Evolutionary conservation across 306 rosid species (phyloP).

Genomic region (Elaeagnus macrophylla): DNA sequence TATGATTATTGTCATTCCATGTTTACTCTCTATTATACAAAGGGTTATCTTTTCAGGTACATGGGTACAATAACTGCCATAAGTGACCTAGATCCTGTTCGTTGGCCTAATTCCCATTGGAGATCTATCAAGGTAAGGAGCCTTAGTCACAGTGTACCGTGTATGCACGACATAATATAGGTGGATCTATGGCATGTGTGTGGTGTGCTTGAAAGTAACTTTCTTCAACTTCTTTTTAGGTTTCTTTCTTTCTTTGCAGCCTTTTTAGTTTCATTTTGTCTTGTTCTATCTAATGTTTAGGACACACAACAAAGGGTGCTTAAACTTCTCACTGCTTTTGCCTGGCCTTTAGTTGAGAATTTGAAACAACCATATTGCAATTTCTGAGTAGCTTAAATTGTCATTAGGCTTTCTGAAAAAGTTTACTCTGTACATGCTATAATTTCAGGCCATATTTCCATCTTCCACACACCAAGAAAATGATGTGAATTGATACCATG

Average conservation of each 20-base stretch:
- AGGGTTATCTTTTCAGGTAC: conserved; percentile 42
- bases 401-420: too few species aligned
- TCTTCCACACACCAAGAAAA: too few species aligned
- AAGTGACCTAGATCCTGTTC: conserved; percentile 74
- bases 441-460: too few species aligned
- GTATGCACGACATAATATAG: conserved; percentile 1
- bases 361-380: too few species aligned
- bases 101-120: conserved; percentile 87
- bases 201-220: background rate
- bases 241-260: background rate
- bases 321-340: too few species aligned
- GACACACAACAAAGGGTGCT: too few species aligned
- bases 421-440: too few species aligned
- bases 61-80: conserved; percentile 90
- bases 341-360: too few species aligned
- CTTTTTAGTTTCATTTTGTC: too few species aligned
- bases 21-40: background rate
- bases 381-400: too few species aligned
- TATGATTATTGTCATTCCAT: background rate
- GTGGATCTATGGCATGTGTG: background rate
- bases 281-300: too few species aligned
- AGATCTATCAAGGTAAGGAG: conserved; percentile 67
- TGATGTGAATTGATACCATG: too few species aligned
- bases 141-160: conserved; percentile 1
- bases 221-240: background rate